These are phyloP conservation scores for Candida mesenterica DNA, from an alignment of 1,139 yeast genomes.

Conservation along the genomic window DNA sequence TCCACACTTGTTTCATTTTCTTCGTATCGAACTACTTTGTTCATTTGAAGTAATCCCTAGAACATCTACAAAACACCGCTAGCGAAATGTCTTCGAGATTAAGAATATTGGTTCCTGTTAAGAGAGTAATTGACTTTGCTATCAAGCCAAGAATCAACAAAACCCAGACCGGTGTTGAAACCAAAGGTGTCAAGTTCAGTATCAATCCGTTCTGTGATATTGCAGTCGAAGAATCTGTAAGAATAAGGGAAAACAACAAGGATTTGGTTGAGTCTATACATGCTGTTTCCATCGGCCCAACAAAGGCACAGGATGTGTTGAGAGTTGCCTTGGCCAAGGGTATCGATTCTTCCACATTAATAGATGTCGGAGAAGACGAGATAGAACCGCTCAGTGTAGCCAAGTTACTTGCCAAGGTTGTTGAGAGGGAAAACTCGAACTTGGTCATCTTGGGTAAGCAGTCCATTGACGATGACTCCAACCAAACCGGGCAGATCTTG, in stretches of 20 bases:
- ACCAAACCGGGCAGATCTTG: slow-evolving; percentile 96
- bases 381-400: slow-evolving; percentile 92
- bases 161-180: slow-evolving; percentile 81
- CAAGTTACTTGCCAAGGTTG: slow-evolving; percentile 73
- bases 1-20: no score
- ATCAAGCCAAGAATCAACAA: slow-evolving; percentile 91
- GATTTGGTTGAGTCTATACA: slow-evolving; percentile 79
- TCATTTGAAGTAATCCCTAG: no score
- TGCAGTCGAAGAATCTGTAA: slow-evolving; percentile 89
- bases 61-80: no score
- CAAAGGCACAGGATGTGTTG: slow-evolving; percentile 83
- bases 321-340: slow-evolving; percentile 94
- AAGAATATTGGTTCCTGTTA: slow-evolving; percentile 87
- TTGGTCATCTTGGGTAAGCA: slow-evolving; percentile 90
- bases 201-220: slow-evolving; percentile 98
- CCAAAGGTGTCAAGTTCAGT: slow-evolving; percentile 87
- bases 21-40: no score
- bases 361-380: slow-evolving; percentile 71
- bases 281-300: slow-evolving; percentile 89
- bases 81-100: slow-evolving; percentile 49
- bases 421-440: slow-evolving; percentile 69
- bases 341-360: slow-evolving; percentile 78
- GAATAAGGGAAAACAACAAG: slow-evolving; percentile 67
- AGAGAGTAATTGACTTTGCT: slow-evolving; percentile 92
- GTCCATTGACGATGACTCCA: slow-evolving; percentile 92